Base-by-base conservation (phyloP, 139 green algal genomes). In the Asterochloris erici region DNA sequence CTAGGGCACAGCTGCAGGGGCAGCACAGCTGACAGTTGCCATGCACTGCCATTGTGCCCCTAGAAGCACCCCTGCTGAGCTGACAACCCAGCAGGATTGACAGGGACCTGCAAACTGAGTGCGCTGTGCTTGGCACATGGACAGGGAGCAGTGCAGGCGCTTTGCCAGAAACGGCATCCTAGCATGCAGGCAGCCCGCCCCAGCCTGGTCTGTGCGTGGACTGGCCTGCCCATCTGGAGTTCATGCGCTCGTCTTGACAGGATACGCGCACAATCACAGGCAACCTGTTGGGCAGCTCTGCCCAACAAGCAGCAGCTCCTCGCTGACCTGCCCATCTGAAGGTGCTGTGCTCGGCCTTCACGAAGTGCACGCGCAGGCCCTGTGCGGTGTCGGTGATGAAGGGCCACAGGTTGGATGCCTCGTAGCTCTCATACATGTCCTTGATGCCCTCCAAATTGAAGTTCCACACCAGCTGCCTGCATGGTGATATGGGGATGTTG, bases 371-470 rank as follows among this genome's bases (percentile, higher is more conserved):
- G 0, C 76, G 66, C 54, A 97, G 82, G 61, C 95, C 95, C 74
- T 94, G 75, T 0, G 92, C 88, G 0, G 93, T 91, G 17, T 61
- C 4, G 61, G 89, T 64, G 62, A 98, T 83, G 73, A 98, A 86
- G 2, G 79, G 75, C 95, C 95, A 99, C 12, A 98, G 80, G 70
- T 86, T 79, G 11, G 82, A 89, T 10, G 63, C 54, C 86, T 97
- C 92, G 74, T 99, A 99, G 0, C 90, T 95, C 26, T 87, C 83
- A 87, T 96, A 98, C 94, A 98, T 95, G 26, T 95, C 82, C 16
- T 82, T 71, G 29, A 98, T 97, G 76, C 96, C 94, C 1, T 89
- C 76, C 38, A 99, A 87, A 88, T 99, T 93, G 81, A 99, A 97
- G 0, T 60, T 84, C 96, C 96, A 99, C 19, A 62, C 68, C 38